Evolutionary conservation across 495 filamentous ascomycete genomes (phyloP).

Genomic region (Aspergillus bridgeri): DNA sequence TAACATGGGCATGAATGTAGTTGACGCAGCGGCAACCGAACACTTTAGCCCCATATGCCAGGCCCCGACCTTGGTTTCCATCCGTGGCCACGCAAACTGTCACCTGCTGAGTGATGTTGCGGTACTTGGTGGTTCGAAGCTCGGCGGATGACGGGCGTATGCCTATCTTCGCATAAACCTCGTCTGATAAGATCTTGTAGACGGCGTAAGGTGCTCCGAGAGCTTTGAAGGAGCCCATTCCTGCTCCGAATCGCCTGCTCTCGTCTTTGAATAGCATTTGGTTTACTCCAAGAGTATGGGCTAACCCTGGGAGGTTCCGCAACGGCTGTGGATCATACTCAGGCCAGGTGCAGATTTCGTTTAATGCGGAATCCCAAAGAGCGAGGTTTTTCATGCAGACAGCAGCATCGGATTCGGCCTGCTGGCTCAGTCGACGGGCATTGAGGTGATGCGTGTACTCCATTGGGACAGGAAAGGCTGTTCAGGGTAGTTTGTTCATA

Average conservation of each 20-base stretch:
- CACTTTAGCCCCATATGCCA: neutral
- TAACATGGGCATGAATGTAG: slow-evolving; percentile 1
- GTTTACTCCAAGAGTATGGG: neutral
- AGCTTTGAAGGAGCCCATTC: neutral
- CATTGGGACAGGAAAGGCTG: too few species aligned
- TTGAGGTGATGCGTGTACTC: neutral
- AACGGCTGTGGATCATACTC: neutral
- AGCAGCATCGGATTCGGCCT: neutral
- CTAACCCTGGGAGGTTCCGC: neutral
- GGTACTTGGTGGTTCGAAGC: neutral
- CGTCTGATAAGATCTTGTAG: neutral
- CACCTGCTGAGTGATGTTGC: neutral
- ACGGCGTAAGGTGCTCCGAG: neutral
- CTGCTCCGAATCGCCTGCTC: neutral
- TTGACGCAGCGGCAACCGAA: neutral
- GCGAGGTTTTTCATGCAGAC: neutral
- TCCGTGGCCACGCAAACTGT: slow-evolving; percentile 1
- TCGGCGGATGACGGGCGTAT: neutral
- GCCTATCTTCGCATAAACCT: neutral
- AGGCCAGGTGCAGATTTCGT: neutral
- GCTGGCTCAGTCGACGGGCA: neutral
- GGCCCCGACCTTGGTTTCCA: neutral
- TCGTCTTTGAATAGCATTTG: neutral
- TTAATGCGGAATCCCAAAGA: neutral
- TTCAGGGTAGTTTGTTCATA: too few species aligned